Evolutionary conservation across 2,329 filamentous ascomycete genomes (phyloP).

Genomic region (Trichothecium roseum): DNA sequence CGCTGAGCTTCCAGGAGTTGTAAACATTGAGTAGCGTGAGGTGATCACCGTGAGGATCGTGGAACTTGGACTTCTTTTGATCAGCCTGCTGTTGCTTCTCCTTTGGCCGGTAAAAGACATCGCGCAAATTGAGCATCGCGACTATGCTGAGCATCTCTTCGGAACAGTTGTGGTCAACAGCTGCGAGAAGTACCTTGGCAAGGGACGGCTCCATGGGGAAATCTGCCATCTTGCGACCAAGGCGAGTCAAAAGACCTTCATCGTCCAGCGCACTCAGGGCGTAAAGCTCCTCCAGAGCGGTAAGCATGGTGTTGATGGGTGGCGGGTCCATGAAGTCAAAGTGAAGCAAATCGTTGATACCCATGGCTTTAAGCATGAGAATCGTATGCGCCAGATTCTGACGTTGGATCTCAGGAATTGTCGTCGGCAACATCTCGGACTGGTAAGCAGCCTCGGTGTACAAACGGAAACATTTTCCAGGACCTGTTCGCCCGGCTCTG

Average conservation of each 20-base stretch:
- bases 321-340: constrained; percentile 99
- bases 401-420: constrained; percentile 91
- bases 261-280: constrained; percentile 86
- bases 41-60: constrained; percentile 90
- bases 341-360: constrained; percentile 92
- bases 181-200: constrained; percentile 81
- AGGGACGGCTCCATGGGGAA: constrained; percentile 95
- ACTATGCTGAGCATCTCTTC: constrained; percentile 94
- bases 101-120: constrained; percentile 89
- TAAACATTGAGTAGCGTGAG: constrained; percentile 93
- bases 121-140: constrained; percentile 80
- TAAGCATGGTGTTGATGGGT: constrained; percentile 95
- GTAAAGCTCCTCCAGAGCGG: constrained; percentile 89
- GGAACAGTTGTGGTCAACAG: constrained; percentile 78
- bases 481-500: constrained; percentile 85
- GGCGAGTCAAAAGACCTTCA: constrained; percentile 82
- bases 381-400: constrained; percentile 91
- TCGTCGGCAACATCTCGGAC: constrained; percentile 92
- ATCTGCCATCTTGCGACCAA: constrained; percentile 95
- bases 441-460: constrained; percentile 95
- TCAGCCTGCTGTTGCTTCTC: constrained; percentile 96
- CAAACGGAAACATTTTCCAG: constrained; percentile 89
- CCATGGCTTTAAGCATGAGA: constrained; percentile 97
- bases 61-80: constrained; percentile 95
- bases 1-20: constrained; percentile 86